Conservation (phyloP, 164 flowering plant genomes). For the Malania oleifera region DNA sequence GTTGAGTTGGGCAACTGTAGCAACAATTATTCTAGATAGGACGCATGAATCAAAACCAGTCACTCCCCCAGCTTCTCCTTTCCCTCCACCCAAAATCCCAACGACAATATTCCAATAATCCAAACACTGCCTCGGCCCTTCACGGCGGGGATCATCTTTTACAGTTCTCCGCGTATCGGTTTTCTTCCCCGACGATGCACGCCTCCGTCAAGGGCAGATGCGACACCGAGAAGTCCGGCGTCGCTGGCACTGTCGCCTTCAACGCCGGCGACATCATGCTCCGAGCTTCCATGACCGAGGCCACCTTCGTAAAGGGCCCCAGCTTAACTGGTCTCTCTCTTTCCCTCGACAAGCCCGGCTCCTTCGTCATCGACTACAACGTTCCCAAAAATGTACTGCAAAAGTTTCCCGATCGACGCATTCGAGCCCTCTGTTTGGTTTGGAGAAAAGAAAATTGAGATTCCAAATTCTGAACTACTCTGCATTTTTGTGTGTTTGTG, state of each 20-base stretch:
- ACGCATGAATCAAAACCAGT: too few relatives aligned
- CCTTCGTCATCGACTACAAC: constrained; percentile 19
- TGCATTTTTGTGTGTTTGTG: neutral
- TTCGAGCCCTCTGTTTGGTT: too few relatives aligned
- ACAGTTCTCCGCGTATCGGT: neutral
- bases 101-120: too few relatives aligned
- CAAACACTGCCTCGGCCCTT: too few relatives aligned
- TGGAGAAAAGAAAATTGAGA: too few relatives aligned
- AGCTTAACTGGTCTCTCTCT: constrained; percentile 12
- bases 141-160: too few relatives aligned
- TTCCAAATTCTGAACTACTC: too few relatives aligned
- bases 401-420: neutral
- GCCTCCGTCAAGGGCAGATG: constrained; percentile 10
- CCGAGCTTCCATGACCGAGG: constrained; percentile 14
- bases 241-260: constrained; percentile 10
- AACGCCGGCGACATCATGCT: constrained; percentile 18
- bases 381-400: constrained; percentile 18
- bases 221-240: constrained; percentile 8
- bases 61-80: too few relatives aligned
- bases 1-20: too few relatives aligned
- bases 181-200: neutral
- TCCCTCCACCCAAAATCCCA: too few relatives aligned
- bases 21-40: too few relatives aligned
- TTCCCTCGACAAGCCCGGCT: constrained; percentile 21
- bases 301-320: constrained; percentile 12